phyloP scores from a whole-genome alignment of 2,329 filamentous ascomycete species.

The Ceratocystis albifundus region DNA sequence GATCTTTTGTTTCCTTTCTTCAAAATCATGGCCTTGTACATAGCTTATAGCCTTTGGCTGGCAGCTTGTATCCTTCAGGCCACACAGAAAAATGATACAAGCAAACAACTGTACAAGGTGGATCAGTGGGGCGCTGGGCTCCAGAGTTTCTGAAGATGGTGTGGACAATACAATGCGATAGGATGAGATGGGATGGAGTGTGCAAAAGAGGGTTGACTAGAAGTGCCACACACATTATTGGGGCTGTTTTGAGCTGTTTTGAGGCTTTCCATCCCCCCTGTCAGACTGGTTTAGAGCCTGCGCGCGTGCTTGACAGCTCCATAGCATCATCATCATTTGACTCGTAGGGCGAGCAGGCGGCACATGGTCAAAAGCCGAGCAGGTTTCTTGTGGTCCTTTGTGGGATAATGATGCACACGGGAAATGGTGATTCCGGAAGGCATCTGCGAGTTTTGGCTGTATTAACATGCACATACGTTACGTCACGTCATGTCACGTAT shows the following conservation, averaged over 20 bases:
- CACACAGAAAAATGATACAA: not conserved
- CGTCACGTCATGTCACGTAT: too few relatives aligned
- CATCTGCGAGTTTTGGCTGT: too few relatives aligned
- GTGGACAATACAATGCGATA: not conserved
- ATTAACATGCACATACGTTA: too few relatives aligned
- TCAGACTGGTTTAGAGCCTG: not conserved
- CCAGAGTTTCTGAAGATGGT: not conserved
- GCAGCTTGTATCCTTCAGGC: not conserved
- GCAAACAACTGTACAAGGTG: not conserved
- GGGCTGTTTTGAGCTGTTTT: not conserved
- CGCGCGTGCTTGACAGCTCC: slow-evolving; percentile 8
- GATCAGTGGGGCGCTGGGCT: slow-evolving; percentile 5
- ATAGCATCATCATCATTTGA: slow-evolving; percentile 4
- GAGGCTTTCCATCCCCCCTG: not conserved
- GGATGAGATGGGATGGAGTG: slow-evolving; percentile 2
- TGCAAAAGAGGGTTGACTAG: not conserved
- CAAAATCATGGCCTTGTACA: not conserved
- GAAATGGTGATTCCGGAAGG: too few relatives aligned
- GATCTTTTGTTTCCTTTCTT: not conserved
- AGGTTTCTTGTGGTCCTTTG: not conserved
- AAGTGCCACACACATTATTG: not conserved
- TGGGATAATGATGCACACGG: not conserved
- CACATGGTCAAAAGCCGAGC: not conserved
- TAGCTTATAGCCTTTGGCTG: too few relatives aligned
- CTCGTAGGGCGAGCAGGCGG: not conserved